Base-by-base conservation (phyloP, 163 green algal species). In the Smithsoniella earleae region DNA sequence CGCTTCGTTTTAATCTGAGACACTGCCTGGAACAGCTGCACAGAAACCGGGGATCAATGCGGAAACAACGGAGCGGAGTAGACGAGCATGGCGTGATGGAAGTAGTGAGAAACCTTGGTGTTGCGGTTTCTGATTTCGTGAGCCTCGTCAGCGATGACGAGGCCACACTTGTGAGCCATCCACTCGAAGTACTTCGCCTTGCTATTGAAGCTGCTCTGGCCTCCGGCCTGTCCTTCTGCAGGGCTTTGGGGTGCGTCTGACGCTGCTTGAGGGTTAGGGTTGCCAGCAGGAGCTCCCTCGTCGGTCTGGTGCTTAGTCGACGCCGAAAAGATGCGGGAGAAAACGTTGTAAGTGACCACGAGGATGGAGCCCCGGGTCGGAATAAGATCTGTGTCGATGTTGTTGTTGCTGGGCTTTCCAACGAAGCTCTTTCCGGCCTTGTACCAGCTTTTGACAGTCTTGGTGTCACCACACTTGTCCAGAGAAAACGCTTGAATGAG, bases 1-100 rank as follows among this genome's bases (percentile, higher is more conserved):
- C 58, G 58, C 58, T 22, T 30, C 0, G 58, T 69, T 6, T 69
- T 4, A 4, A 69, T 25, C 13, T 30, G 8, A 8, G 20, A 5
- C 27, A 69, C 58, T n/a, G 58, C 58, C 58, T 69, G 38, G n/a
- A 34, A 69, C 58, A 69, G 20, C 58, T 69, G 58, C 58, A 69
- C n/a, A 37, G 25, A n/a, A n/a, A n/a, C n/a, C n/a, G n/a, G n/a
- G n/a, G n/a, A n/a, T n/a, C n/a, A n/a, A n/a, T n/a, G n/a, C n/a
- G n/a, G n/a, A n/a, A n/a, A n/a, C n/a, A n/a, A n/a, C n/a, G n/a
- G n/a, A n/a, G n/a, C n/a, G n/a, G n/a, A n/a, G n/a, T n/a, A n/a
- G n/a, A n/a, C 13, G 40, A 13, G 13, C 40, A 49, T 49, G 40
- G 40, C 10, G 40, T 49, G 40, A 13, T 49, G 13, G 40, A 49